Evolutionary conservation across 192 early-diverging fungal species (phyloP).

Genomic region (Piromyces sp.): DNA sequence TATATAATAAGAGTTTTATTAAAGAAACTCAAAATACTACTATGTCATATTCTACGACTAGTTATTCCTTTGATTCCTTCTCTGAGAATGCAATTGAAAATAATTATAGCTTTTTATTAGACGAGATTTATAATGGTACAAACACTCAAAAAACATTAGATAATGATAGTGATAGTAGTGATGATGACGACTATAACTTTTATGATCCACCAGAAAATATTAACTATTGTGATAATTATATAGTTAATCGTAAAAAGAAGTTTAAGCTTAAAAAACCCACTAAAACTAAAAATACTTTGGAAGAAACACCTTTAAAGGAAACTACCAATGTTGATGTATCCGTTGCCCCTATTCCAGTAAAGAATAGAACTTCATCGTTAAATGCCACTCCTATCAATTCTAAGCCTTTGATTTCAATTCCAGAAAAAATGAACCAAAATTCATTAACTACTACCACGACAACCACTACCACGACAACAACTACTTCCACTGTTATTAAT

Average conservation of each 20-base stretch:
- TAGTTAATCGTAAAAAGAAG: background rate
- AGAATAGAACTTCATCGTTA: background rate
- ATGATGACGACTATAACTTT: background rate
- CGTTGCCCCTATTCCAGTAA: no score
- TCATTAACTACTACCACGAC: no score
- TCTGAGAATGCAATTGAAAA: background rate
- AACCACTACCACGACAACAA: no score
- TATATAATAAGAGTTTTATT: background rate
- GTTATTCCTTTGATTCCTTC: background rate
- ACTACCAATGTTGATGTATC: no score
- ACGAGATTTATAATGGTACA: background rate
- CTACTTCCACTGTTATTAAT: no score
- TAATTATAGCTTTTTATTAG: background rate
- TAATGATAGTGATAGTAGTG: background rate
- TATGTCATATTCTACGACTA: background rate
- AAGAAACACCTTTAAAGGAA: no score
- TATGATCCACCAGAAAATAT: background rate
- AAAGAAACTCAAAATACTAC: background rate
- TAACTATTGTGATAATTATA: background rate
- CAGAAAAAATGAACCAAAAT: no score
- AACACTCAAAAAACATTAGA: background rate
- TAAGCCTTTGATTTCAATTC: no score
- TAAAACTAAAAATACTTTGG: background rate
- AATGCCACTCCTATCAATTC: background rate
- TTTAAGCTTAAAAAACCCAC: background rate